A percentile compares a stretch with the other conserved stretches of the same genome.
These are phyloP conservation scores for Musa troglodytarum DNA, from an alignment of 176 grass and related monocot species.

Conservation along the genomic window DNA sequence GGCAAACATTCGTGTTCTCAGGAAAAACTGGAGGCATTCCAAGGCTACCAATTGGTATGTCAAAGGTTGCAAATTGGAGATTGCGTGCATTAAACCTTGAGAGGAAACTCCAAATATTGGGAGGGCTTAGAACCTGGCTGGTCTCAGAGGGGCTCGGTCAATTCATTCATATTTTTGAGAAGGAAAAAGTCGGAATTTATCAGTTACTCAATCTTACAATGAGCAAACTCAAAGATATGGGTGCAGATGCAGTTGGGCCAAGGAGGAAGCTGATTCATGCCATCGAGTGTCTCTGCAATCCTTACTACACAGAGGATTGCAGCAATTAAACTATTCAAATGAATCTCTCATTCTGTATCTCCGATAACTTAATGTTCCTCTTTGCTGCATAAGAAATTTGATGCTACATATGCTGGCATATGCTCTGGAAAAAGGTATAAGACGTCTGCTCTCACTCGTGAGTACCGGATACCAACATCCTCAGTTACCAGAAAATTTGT, in stretches of 20 bases:
- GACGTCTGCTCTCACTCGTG: not conserved
- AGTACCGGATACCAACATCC: too few species aligned
- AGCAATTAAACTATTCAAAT: not conserved
- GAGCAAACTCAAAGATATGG: slow-evolving; percentile 31
- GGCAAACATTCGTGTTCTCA: not conserved
- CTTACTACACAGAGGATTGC: slow-evolving; percentile 2
- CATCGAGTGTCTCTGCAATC: slow-evolving; percentile 19
- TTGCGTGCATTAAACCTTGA: slow-evolving; percentile 21
- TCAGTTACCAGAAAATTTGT: too few species aligned
- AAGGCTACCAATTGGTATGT: slow-evolving; percentile 21
- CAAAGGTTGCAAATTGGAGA: not conserved
- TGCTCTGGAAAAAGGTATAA: not conserved
- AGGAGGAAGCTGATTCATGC: slow-evolving; percentile 34
- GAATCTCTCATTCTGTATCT: not conserved
- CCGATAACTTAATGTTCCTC: not conserved
- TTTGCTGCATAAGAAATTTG: not conserved
- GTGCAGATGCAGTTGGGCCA: slow-evolving; percentile 29
- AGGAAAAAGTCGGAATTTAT: slow-evolving; percentile 24
- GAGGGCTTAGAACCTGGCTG: slow-evolving; percentile 27
- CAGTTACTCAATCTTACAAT: slow-evolving; percentile 30
- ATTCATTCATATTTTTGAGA: slow-evolving; percentile 27
- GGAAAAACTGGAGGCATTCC: not conserved
- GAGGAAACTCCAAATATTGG: slow-evolving; percentile 18
- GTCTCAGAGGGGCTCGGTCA: slow-evolving; percentile 7
- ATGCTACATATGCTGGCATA: not conserved